A percentile compares a stretch with the other conserved stretches of the same genome.
These are phyloP conservation scores for Dendrothele bispora DNA, from an alignment of 768 basidiomycete species.

Conservation along the genomic window DNA sequence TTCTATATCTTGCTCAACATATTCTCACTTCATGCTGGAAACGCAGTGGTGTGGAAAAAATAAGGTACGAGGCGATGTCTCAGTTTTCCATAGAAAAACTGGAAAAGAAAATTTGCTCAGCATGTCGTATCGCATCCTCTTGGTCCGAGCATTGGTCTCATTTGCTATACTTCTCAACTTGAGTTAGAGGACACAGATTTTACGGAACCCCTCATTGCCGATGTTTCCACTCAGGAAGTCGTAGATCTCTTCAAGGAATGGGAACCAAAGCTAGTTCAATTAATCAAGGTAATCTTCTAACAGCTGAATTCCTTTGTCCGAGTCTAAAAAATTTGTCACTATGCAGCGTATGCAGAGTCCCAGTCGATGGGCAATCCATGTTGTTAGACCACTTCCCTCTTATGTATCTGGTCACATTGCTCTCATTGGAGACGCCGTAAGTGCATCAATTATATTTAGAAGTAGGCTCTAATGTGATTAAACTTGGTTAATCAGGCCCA, in stretches of 20 bases:
- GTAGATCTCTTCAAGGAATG: conserved; percentile 14
- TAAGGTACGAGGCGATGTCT: conserved; percentile 1
- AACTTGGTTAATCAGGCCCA: conserved; percentile 15
- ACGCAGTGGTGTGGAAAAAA: conserved; percentile 18
- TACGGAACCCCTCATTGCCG: conserved; percentile 14
- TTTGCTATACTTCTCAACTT: conserved; percentile 19
- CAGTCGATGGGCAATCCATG: conserved; percentile 40
- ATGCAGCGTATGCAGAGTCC: conserved; percentile 25
- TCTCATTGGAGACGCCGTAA: conserved; percentile 34
- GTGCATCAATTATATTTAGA: background rate
- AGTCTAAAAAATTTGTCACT: background rate
- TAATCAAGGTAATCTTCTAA: conserved; percentile 14
- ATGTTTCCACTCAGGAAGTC: conserved; percentile 17
- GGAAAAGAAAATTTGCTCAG: too few species aligned
- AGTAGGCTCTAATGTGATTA: background rate
- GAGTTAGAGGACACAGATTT: conserved; percentile 14
- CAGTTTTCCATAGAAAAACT: too few species aligned
- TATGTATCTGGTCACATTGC: conserved; percentile 28
- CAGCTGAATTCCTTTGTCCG: background rate
- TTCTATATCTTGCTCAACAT: background rate
- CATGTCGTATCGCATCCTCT: conserved; percentile 25
- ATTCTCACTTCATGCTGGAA: background rate
- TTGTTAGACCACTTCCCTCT: conserved; percentile 32
- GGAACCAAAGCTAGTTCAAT: conserved; percentile 19
- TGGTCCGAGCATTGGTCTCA: conserved; percentile 18